Base-by-base conservation (phyloP, 1,284 basidiomycete genomes). In the Psilocybe mexicana region DNA sequence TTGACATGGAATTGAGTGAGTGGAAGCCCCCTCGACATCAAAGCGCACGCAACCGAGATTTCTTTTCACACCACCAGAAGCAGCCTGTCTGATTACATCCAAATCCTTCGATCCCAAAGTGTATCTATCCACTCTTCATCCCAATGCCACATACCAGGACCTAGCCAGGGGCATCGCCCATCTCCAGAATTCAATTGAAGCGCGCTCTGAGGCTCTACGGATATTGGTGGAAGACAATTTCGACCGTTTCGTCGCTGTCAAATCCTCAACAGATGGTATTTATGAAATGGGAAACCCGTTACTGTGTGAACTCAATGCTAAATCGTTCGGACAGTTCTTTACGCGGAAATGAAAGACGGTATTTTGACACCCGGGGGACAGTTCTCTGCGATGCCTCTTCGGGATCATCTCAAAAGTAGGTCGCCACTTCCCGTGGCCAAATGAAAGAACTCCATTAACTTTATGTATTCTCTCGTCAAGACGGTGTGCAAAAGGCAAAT, bases 171-270 rank as follows among this genome's bases (percentile, higher is more conserved):
- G 94, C 0, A 90, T 94, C 36, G 70, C 79, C 0, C 83, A 87
- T 60, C 79, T 96, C 5, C 84, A 86, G 59, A 75, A 84, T 23
- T 89, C 92, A 14, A 87, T 97, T 61, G 95, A 97, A 67, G 84
- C 88, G 2, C 85, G 96, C 35, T 95, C 93, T 1, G 94, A 96
- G 67, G 96, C 96, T 25, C 90, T 99, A 60, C 84, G 95, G 52
- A 87, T 97, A 25, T 81, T 99, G 43, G 97, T 99, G 24, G 94
- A 98, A 73, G 94, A 98, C 68, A 98, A 98, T 74, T 98, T 99
- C 76, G 96, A 99, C 76, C 83, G 94, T 25, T 99, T 99, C 69
- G 96, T 99, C 10, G 92, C 94, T 3, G 96, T 99, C 61, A 99
- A 99, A 70, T 93, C 94, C 12, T 93, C 93, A 10, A 96, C 93